Percentiles rank a stretch among this genome's conserved stretches.
These are phyloP conservation scores for Eucalyptus sideroxylon DNA, from an alignment of 345 rosid species.

Conservation along the genomic window DNA sequence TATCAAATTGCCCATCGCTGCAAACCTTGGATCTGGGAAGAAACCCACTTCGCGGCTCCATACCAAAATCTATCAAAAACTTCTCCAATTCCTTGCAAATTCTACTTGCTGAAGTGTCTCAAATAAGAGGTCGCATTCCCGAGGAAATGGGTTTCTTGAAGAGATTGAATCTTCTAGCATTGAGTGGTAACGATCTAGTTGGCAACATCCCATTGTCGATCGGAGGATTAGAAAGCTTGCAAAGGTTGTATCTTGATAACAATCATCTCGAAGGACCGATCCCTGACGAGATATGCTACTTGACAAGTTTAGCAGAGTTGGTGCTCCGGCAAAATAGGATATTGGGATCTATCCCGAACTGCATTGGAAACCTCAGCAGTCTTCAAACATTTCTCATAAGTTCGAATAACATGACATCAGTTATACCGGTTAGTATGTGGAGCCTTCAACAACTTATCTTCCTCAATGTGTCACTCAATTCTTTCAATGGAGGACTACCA, in stretches of 20 bases:
- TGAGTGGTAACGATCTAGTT: background rate
- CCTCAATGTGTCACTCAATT: background rate
- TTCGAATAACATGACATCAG: background rate
- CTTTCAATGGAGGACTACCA: background rate
- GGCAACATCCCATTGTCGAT: background rate
- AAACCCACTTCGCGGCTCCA: background rate
- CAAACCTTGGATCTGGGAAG: rapidly evolving
- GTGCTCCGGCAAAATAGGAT: background rate
- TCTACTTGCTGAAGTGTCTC: rapidly evolving
- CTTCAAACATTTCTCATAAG: background rate
- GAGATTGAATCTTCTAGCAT: background rate
- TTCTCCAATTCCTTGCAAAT: background rate
- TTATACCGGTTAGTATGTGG: background rate
- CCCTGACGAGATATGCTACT: background rate
- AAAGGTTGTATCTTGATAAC: background rate
- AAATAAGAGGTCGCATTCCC: background rate
- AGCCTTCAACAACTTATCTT: background rate
- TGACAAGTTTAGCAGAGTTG: background rate
- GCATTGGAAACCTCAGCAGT: background rate
- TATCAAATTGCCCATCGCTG: background rate
- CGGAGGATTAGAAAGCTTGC: background rate
- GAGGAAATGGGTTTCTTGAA: background rate
- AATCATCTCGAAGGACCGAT: background rate
- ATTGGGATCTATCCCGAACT: background rate
- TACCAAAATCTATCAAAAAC: background rate